These are phyloP conservation scores for sorghum (Sorghum bicolor) DNA, from an alignment of 176 grass and related monocot species.

Conservation along the genomic window Sorghum_bicolor_NCBIv3 NC_012873.2:65868501-65869000, in stretches of 20 bases:
- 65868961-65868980: neutral
- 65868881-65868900: slow-evolving; percentile 98
- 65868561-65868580: neutral
- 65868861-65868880: slow-evolving; percentile 98
- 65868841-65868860: slow-evolving; percentile 91
- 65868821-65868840: slow-evolving; percentile 95
- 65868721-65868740: neutral
- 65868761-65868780: neutral
- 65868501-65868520: slow-evolving; percentile 86
- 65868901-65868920: slow-evolving; percentile 86
- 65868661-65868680: neutral
- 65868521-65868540: slow-evolving; percentile 61
- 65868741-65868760: neutral
- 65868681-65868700: neutral
- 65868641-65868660: neutral
- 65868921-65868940: slow-evolving; percentile 66
- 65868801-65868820: slow-evolving; percentile 62
- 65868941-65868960: slow-evolving; percentile 5
- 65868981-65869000: neutral
- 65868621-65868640: neutral
- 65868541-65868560: neutral
- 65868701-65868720: neutral
- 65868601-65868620: neutral
- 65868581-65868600: neutral
- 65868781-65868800: neutral